Base-by-base conservation (phyloP, 257 asterid genomes). In the Solanum etuberosum region DNA sequence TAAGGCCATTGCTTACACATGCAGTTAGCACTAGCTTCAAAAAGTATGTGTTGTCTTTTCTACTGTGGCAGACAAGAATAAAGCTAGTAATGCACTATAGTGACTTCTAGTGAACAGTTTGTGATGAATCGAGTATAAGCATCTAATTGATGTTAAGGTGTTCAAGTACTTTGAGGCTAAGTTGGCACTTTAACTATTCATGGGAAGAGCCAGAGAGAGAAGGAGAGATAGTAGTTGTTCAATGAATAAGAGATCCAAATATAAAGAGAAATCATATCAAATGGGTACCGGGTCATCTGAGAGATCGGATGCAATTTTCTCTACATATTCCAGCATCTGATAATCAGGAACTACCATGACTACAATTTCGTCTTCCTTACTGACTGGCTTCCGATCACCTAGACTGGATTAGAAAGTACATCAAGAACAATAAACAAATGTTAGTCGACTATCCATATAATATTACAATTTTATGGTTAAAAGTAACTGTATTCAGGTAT, bases 331-430 rank as follows among this genome's bases (percentile, higher is more conserved):
- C 92, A 95, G 88, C 99, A 96, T 96, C 94, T 96, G 99, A 91
- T 96, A 94, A 91, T 96, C 99, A 85, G 99, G 99, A 91, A 95
- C 98, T 86, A 95, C 96, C 98, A 96, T 93, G 90, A 96, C 98
- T 65, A 95, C 88, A 87, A 96, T 92, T 91, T 95, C 97, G 42
- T 96, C 99, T 86, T 95, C 98, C 88, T 82, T 87, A 38, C 61
- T 91, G 76, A 96, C 98, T 63, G 99, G 98, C 92, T 95, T 94
- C 83, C 98, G 91, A 90, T 96, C 99, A 88, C 99, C 98, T 90
- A 96, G 89, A 90, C 99, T 96, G 70, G 95, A 88, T 88, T 83
- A 89, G 78, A 83, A 57, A 74, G 86, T 85, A 87, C 85, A 35
- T 37, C 32, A 86, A 88, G 59, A 89, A 76, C 51, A 86, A 86